These are phyloP conservation scores for Borealophlyctis nickersoniae DNA, from an alignment of 192 early-diverging fungal species.

Conservation along the genomic window DNA sequence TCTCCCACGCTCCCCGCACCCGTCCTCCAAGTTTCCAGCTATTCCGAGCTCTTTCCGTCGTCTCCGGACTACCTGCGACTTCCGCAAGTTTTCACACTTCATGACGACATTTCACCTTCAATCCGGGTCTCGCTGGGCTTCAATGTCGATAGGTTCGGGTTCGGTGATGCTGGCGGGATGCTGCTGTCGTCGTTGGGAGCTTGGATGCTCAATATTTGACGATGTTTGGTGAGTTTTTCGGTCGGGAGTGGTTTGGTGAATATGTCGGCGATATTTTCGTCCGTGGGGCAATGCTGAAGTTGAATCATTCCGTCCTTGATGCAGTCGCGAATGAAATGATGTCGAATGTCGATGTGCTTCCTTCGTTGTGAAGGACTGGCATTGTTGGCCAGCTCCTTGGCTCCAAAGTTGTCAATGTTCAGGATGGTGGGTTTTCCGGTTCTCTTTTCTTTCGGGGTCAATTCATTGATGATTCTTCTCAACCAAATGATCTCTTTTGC, in stretches of 20 bases:
- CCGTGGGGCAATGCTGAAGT: constrained; percentile 20
- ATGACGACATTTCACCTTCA: too few relatives aligned
- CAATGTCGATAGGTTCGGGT: too few relatives aligned
- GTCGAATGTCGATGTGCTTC: constrained; percentile 37
- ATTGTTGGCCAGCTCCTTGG: constrained; percentile 23
- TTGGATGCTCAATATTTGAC: too few relatives aligned
- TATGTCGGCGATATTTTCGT: constrained; percentile 25
- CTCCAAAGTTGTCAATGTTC: constrained; percentile 11
- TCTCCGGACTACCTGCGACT: too few relatives aligned
- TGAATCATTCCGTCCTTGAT: constrained; percentile 13
- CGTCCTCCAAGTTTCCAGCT: too few relatives aligned
- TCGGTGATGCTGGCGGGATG: too few relatives aligned
- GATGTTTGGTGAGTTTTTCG: too few relatives aligned
- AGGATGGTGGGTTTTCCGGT: constrained; percentile 2
- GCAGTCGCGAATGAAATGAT: constrained; percentile 35
- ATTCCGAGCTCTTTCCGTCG: too few relatives aligned
- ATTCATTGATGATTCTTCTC: neutral
- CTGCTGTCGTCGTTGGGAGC: too few relatives aligned
- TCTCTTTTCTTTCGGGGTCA: neutral
- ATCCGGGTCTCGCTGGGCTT: too few relatives aligned
- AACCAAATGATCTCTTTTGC: constrained; percentile 18
- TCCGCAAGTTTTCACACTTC: too few relatives aligned
- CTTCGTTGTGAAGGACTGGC: constrained; percentile 26
- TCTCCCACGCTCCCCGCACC: too few relatives aligned
- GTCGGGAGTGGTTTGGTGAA: constrained; percentile 33